Base-by-base conservation (phyloP, 805 yeast species). In the Suhomyces vadensis region DNA sequence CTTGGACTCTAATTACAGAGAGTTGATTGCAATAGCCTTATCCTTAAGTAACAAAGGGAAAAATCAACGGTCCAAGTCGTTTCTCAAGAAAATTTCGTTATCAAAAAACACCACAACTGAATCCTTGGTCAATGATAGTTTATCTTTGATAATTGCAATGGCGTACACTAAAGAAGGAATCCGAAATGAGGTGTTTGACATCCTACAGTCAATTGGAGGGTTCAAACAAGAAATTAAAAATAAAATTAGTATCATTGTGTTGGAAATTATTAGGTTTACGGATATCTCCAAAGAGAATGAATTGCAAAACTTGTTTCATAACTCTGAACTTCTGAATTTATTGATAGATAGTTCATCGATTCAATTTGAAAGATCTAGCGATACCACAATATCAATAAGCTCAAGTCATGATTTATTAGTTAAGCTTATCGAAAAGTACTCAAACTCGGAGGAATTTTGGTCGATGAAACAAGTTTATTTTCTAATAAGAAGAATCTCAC, bases 81-180 rank as follows among this genome's bases (percentile, higher is more conserved):
- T 33, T 7, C 24, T 33, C 2, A 20, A 33, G n/a, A 33, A 33
- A 33, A 33, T 33, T 5, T 6, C 37, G 2, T 9, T 11, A 33
- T 33, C 37, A 17, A 33, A 33, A 10, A 19, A 20, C 37, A 11
- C 37, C 5, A 11, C 37, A 20, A 5, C 24, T 19, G 37, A 43
- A 14, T 43, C 61, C 9, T 25, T 74, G 7, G 48, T 65, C 6
- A 46, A 51, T 4, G 70, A 67, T 8, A 56, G 74, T 22, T 42
- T 75, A 5, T 59, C 77, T 0, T 43, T 63, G n/a, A 51, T 70
- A 0, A 60, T 81, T 1, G 71, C 83, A 0, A 50, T 79, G 16
- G 61, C 79, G 0, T 78, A 64, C 48, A 58, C 77, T 0, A 58
- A 56, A 10, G 57, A 56, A 25, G 80, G 81, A 0, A 39, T 58